Evolutionary conservation across 495 filamentous ascomycete genomes (phyloP).

Genomic region (Xylaria castorea): DNA sequence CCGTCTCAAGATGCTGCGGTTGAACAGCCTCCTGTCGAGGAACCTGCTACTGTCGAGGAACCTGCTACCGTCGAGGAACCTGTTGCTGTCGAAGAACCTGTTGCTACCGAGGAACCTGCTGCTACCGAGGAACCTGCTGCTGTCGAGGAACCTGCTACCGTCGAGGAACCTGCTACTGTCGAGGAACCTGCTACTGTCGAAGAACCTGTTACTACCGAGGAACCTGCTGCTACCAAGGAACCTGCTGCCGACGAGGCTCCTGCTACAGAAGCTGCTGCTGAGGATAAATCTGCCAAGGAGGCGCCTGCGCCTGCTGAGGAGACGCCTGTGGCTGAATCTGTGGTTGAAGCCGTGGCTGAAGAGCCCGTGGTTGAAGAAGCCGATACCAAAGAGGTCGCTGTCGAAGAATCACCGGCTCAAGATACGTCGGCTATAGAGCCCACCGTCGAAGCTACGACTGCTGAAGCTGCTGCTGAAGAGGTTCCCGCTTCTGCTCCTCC

Average conservation of each 20-base stretch:
- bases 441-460: slow-evolving; percentile 11
- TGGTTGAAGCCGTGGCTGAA: slow-evolving; percentile 29
- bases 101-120: slow-evolving; percentile 1
- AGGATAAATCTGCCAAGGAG: slow-evolving; percentile 24
- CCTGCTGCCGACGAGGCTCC: slow-evolving; percentile 4
- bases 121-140: background rate
- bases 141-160: background rate
- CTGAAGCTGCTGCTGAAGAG: slow-evolving; percentile 11
- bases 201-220: too few relatives aligned
- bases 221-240: too few relatives aligned
- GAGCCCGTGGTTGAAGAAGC: slow-evolving; percentile 11
- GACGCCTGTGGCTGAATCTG: slow-evolving; percentile 19
- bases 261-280: background rate
- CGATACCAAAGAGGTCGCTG: slow-evolving; percentile 10
- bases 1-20: background rate
- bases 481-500: background rate
- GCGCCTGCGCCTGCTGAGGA: slow-evolving; percentile 19
- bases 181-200: background rate
- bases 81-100: too few relatives aligned
- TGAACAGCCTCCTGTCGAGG: slow-evolving; percentile 21
- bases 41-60: background rate
- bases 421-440: slow-evolving; percentile 12
- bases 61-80: background rate
- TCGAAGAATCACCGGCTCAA: background rate
- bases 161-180: background rate